Evolutionary conservation across 2,329 filamentous ascomycete genomes (phyloP).

Genomic region (Waltergamsia citrina): DNA sequence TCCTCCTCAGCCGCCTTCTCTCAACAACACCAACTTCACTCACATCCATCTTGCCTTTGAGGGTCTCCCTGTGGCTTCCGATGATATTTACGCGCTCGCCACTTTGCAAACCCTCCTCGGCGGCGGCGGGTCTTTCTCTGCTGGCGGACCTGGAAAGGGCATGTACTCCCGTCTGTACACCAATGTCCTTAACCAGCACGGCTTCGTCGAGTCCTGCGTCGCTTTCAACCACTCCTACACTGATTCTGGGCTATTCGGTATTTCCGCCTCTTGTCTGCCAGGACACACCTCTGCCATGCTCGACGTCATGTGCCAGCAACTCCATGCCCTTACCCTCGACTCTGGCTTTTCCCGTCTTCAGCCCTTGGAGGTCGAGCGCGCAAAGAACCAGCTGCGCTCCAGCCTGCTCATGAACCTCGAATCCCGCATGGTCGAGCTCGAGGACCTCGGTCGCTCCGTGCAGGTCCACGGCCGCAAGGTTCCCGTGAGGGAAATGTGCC

Average conservation of each 20-base stretch:
- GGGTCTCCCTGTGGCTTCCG: slow-evolving; percentile 78
- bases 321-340: slow-evolving; percentile 68
- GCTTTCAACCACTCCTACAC: slow-evolving; percentile 98
- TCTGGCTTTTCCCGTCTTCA: slow-evolving; percentile 65
- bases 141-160: slow-evolving; percentile 92
- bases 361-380: slow-evolving; percentile 71
- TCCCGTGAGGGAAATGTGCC: slow-evolving; percentile 87
- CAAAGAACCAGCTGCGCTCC: slow-evolving; percentile 92
- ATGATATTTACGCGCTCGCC: slow-evolving; percentile 93
- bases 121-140: slow-evolving; percentile 92
- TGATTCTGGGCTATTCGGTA: slow-evolving; percentile 91
- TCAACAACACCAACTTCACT: slow-evolving; percentile 70
- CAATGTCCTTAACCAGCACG: slow-evolving; percentile 94
- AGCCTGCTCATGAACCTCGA: slow-evolving; percentile 96
- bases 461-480: slow-evolving; percentile 95
- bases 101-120: slow-evolving; percentile 93
- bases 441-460: slow-evolving; percentile 89
- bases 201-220: slow-evolving; percentile 92
- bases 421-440: slow-evolving; percentile 92
- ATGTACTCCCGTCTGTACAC: slow-evolving; percentile 99
- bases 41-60: slow-evolving; percentile 96
- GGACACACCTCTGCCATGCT: slow-evolving; percentile 74
- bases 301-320: slow-evolving; percentile 88
- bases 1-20: slow-evolving; percentile 70
- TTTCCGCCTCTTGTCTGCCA: slow-evolving; percentile 77